Percentiles rank a stretch among this genome's conserved stretches.
phyloP scores from a whole-genome alignment of 805 yeast genomes.

The Metschnikowia reukaufii region DNA sequence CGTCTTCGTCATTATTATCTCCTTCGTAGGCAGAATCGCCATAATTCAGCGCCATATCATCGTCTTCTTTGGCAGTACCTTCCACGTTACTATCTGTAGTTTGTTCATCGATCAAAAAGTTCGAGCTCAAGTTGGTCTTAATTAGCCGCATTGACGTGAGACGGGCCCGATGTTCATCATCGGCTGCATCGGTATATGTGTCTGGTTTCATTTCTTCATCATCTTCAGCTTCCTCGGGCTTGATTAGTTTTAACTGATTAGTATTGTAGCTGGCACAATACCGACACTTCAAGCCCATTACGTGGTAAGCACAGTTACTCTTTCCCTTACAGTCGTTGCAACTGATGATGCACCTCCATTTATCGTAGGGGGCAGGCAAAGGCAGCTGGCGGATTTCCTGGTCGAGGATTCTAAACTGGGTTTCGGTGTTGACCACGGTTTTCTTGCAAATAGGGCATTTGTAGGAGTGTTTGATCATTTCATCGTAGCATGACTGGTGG shows the following conservation, averaged over 20 bases:
- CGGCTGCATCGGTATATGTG: conserved; percentile 10
- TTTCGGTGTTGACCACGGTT: conserved; percentile 82
- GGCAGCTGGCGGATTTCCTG: conserved; percentile 75
- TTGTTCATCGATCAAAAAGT: conserved; percentile 35
- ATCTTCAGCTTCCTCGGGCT: conserved; percentile 65
- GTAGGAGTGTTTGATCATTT: conserved; percentile 77
- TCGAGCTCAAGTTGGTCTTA: conserved; percentile 36
- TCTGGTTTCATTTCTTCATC: conserved; percentile 25
- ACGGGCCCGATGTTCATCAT: conserved; percentile 15
- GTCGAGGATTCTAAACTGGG: conserved; percentile 83
- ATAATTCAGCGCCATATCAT: not conserved
- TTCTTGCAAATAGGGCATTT: conserved; percentile 90
- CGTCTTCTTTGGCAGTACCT: not conserved
- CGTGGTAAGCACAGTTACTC: conserved; percentile 72
- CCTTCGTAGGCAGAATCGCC: conserved; percentile 21
- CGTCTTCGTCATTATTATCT: conserved; percentile 27
- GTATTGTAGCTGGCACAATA: conserved; percentile 90
- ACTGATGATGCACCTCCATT: conserved; percentile 72
- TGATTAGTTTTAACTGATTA: conserved; percentile 64
- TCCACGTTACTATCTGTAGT: conserved; percentile 23
- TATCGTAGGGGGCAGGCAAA: conserved; percentile 74
- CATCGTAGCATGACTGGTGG: conserved; percentile 81
- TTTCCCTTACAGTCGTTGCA: conserved; percentile 90
- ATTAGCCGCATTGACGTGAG: conserved; percentile 32
- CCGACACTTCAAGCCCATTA: conserved; percentile 82